Base-by-base conservation (phyloP, 2,329 filamentous ascomycete species). In the Scedosporium dehoogii region DNA sequence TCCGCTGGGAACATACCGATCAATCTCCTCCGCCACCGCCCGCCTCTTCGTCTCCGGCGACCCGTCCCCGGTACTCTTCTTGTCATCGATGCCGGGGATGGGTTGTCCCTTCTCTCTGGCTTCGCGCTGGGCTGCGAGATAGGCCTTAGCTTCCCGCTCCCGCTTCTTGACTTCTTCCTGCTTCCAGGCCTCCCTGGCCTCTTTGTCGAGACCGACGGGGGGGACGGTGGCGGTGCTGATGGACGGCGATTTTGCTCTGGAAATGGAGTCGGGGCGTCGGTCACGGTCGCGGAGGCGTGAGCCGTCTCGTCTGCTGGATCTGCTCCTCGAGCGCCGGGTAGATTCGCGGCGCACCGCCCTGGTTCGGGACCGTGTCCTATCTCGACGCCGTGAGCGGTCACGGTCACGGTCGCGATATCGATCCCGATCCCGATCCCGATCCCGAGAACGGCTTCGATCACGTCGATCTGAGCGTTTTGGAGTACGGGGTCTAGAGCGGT, bases 61-160 rank as follows among this genome's bases (percentile, higher is more conserved):
- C 75, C 61, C 79, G 74, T 81, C 79, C 18, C 75, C 77, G 5
- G 72, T 70, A 59, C 73, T 76, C 65, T 74, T 75, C 65, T 76
- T 79, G 66, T 84, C 82, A 61, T 84, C 80, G n/a, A 84, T 74
- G n/a, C 82, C 81, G 0, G 82, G 82, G 21, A 84, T 72, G 1
- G 83, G 82, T 48, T 85, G 70, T 7, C 83, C 83, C 69, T 86
- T 86, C 58, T 79, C 79, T 33, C 81, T 78, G 38, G 84, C 84
- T 66, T 86, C 83, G 65, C 82, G 81, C 67, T 85, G 83, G 2
- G 83, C 83, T 6, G 83, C 83, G 44, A 86, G 74, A 67, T 87
- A 87, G 4, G 83, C 83, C 70, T 85, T 86, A 46, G 85, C 85
- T 71, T 87, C 84, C 65, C 80, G 80, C 70, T 86, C 84, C 59